Evolutionary conservation across 495 filamentous ascomycete species (phyloP), one percentile per base, ranked within the genome.

Genomic region (Hypoxylon lenormandii): DNA sequence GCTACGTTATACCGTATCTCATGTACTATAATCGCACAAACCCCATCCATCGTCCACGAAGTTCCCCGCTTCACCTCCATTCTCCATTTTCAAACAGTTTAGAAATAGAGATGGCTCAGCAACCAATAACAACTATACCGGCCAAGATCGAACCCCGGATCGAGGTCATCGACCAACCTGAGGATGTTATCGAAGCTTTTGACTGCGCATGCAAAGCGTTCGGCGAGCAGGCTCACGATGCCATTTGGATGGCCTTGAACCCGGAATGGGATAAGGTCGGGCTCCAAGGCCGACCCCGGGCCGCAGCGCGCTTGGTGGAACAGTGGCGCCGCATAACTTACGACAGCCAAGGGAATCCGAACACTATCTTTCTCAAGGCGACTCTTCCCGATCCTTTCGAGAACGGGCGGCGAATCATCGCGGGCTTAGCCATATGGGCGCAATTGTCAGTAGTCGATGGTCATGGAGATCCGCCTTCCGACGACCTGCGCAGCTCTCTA

Each of bases 311-410:
- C 0, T 51, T 82, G 49, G 60, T 73, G 12, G 53, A 67, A 8
- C 71, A 80, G 15, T 83, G 76, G 77, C 53, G 60, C 5, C 23
- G 30, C 11, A 65, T 54, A 15, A 77, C 60, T 0, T 74, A 64
- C 5, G 76, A 75, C 30, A 72, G 77, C 28, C 57, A 70, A n/a
- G 79, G 81, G 6, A 64, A 77, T 22, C 72, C 80, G 0, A 81
- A 81, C 47, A 77, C 75, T 0, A 46, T 83, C 1, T 83, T 79
- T 38, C 77, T 84, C 55, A 83, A 81, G 19, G 81, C 81, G 5
- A 81, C 76, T 5, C 30, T 84, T 5, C 70, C 78, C 0, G 51
- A 58, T 42, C 59, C 53, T 1, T n/a, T 70, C 5, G 16, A 38
- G 0, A 33, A 51, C 2, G 53, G 54, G 1, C 60, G 72, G 19